A percentile compares a stretch with the other conserved stretches of the same genome.
These are phyloP conservation scores for Flaveria trinervia DNA, from an alignment of 129 eudicot species.

Conservation along the genomic window DNA sequence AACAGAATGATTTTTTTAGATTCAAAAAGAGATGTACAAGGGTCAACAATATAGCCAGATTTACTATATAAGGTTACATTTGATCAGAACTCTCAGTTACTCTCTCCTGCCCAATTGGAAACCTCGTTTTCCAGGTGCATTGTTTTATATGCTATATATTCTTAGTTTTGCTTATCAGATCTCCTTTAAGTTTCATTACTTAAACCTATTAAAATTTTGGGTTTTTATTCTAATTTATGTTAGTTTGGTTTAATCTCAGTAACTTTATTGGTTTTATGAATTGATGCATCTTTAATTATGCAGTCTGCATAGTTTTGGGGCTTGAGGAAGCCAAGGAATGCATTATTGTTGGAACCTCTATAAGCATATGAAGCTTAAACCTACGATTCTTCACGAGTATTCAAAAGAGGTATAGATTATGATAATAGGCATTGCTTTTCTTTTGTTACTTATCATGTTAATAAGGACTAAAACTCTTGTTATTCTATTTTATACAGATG, in stretches of 20 bases:
- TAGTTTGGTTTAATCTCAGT: background rate
- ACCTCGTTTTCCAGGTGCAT: conserved; percentile 81
- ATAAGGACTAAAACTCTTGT: background rate
- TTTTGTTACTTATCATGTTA: conserved; percentile 11
- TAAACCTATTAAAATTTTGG: background rate
- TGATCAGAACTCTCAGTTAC: conserved; percentile 78
- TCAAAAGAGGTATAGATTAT: conserved; percentile 74
- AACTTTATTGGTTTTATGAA: conserved; percentile 11
- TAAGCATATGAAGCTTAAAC: conserved; percentile 96
- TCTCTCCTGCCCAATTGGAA: conserved; percentile 90
- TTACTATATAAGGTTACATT: conserved; percentile 76
- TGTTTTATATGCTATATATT: background rate
- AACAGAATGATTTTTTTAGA: conserved; percentile 70
- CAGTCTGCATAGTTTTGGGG: conserved; percentile 84
- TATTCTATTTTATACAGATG: conserved; percentile 48
- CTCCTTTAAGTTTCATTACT: too few species aligned
- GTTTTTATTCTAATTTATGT: background rate
- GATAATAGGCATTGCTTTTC: conserved; percentile 7
- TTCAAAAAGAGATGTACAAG: conserved; percentile 76
- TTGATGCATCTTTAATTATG: conserved; percentile 25
- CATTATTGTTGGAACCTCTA: conserved; percentile 91
- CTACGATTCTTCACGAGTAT: conserved; percentile 80
- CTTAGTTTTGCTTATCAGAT: background rate
- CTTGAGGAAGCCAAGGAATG: conserved; percentile 85
- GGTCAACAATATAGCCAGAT: conserved; percentile 97